Conservation (phyloP, 1,284 basidiomycete genomes). For the Mycena citricolor region DNA sequence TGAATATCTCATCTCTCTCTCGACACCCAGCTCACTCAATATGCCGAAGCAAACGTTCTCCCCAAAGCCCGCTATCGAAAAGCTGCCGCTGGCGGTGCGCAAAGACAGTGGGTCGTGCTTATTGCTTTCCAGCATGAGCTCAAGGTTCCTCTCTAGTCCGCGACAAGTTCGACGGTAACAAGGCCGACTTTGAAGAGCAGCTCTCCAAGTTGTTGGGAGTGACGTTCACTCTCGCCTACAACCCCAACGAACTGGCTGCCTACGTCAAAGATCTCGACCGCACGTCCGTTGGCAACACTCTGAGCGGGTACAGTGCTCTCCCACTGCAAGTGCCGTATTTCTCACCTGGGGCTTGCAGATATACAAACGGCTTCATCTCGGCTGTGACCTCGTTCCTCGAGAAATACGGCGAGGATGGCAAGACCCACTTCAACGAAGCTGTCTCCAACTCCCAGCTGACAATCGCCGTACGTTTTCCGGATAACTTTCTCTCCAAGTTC, state of each 20-base stretch:
- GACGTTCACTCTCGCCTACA: slow-evolving; percentile 31
- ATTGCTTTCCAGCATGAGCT: not conserved
- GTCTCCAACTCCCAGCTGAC: slow-evolving; percentile 33
- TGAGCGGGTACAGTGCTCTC: slow-evolving; percentile 25
- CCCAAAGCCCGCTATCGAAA: slow-evolving; percentile 34
- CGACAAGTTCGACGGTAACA: slow-evolving; percentile 35
- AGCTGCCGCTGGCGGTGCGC: slow-evolving; percentile 35
- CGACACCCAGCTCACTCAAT: no score
- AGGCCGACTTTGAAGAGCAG: slow-evolving; percentile 28
- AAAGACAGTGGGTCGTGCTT: slow-evolving; percentile 32
- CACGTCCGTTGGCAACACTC: slow-evolving; percentile 24
- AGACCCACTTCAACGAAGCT: slow-evolving; percentile 35
- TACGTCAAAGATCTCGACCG: slow-evolving; percentile 28
- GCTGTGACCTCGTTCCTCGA: slow-evolving; percentile 30
- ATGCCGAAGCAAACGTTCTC: slow-evolving; percentile 23
- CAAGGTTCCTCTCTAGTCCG: slow-evolving; percentile 27
- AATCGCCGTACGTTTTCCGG: slow-evolving; percentile 23
- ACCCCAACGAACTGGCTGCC: slow-evolving; percentile 34
- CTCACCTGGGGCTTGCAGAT: slow-evolving; percentile 23
- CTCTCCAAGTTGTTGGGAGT: slow-evolving; percentile 29
- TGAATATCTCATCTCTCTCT: no score
- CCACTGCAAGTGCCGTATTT: not conserved
- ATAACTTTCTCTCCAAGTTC: no score
- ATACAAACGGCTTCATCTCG: slow-evolving; percentile 33
- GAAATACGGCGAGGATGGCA: slow-evolving; percentile 35